Evolutionary conservation across 2,329 filamentous ascomycete species (phyloP).

Genomic region (Pezicula neosporulosa): DNA sequence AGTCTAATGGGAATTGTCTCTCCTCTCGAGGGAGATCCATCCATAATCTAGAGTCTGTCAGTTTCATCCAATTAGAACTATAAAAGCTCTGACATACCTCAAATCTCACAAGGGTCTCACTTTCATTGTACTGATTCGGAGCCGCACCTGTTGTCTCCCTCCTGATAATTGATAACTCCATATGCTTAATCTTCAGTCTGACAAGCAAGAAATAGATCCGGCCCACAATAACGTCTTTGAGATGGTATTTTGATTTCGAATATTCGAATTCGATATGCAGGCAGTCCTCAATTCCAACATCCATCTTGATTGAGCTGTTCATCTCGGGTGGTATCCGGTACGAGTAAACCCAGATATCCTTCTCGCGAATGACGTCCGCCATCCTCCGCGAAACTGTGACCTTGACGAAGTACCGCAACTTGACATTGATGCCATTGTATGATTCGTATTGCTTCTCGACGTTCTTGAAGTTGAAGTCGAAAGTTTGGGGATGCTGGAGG

Average conservation of each 20-base stretch:
- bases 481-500: constrained; percentile 96
- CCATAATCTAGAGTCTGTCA: constrained; percentile 74
- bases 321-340: constrained; percentile 98
- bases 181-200: constrained; percentile 98
- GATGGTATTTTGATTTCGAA: constrained; percentile 97
- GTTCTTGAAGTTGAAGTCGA: constrained; percentile 99
- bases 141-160: constrained; percentile 94
- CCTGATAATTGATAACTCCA: constrained; percentile 97
- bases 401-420: constrained; percentile 95
- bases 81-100: constrained; percentile 54
- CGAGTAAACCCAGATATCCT: constrained; percentile 99
- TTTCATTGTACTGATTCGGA: constrained; percentile 99
- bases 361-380: constrained; percentile 97
- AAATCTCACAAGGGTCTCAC: constrained; percentile 94
- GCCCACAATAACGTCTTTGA: constrained; percentile 98
- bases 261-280: constrained; percentile 99
- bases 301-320: constrained; percentile 99
- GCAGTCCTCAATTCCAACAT: constrained; percentile 98
- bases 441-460: constrained; percentile 99
- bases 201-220: constrained; percentile 98
- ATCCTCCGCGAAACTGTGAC: constrained; percentile 96
- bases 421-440: constrained; percentile 99
- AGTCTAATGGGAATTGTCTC: constrained; percentile 94
- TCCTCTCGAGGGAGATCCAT: constrained; percentile 91
- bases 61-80: constrained; percentile 4